Percentiles rank a stretch among this genome's conserved stretches.
Conservation (phyloP, 768 basidiomycete genomes). For the Auricularia auricula-judae region DNA sequence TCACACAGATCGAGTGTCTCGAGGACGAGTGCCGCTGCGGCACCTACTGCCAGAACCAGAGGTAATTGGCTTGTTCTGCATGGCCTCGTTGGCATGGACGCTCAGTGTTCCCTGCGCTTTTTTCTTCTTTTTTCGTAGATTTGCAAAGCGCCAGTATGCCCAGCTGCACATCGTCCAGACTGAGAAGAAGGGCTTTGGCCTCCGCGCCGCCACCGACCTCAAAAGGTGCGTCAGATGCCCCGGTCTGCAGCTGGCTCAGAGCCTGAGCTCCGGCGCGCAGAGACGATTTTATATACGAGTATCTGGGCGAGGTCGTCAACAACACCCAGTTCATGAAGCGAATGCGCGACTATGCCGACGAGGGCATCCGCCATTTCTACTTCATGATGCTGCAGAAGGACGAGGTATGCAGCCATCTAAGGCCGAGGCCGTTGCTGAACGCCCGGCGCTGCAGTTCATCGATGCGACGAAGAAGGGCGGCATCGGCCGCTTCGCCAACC, state of each 20-base stretch:
- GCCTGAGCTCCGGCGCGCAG: constrained; percentile 28
- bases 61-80: constrained; percentile 38
- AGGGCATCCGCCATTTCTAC: constrained; percentile 94
- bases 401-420: constrained; percentile 47
- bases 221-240: constrained; percentile 36
- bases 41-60: constrained; percentile 79
- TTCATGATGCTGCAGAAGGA: constrained; percentile 99
- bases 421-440: neutral
- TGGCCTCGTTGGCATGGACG: neutral
- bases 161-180: constrained; percentile 84
- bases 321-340: constrained; percentile 81
- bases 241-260: neutral
- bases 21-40: constrained; percentile 79
- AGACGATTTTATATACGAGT: constrained; percentile 92
- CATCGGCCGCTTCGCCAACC: constrained; percentile 94
- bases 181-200: constrained; percentile 90
- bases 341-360: constrained; percentile 86
- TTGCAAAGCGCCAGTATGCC: constrained; percentile 73
- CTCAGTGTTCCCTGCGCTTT: neutral
- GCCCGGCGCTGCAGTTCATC: constrained; percentile 56
- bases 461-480: constrained; percentile 97
- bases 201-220: constrained; percentile 64
- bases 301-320: constrained; percentile 92
- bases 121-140: constrained; percentile 36
- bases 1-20: constrained; percentile 96